Percentiles rank a stretch among this genome's conserved stretches.
phyloP scores from a whole-genome alignment of 2,329 filamentous ascomycete genomes.

The Fusarium keratoplasticum region DNA sequence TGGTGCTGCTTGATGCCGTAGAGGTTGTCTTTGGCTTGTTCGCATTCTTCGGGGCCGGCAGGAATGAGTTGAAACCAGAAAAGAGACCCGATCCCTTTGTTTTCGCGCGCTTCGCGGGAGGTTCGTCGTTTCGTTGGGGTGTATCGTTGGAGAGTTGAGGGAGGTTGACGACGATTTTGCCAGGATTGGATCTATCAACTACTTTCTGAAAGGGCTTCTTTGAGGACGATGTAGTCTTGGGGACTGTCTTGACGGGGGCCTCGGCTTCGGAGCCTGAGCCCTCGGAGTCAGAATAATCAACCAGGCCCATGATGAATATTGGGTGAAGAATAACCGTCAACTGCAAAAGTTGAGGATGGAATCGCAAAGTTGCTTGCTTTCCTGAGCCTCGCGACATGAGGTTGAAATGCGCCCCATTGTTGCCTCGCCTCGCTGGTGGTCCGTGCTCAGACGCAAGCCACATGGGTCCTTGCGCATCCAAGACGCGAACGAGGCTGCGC shows the following conservation, averaged over 20 bases:
- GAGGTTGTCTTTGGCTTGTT: slow-evolving; percentile 47
- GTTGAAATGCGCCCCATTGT: slow-evolving; percentile 27
- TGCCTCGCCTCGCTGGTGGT: slow-evolving; percentile 19
- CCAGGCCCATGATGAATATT: slow-evolving; percentile 73
- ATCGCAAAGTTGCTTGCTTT: slow-evolving; percentile 19
- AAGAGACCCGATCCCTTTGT: slow-evolving; percentile 71
- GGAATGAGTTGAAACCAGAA: slow-evolving; percentile 84
- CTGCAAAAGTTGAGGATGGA: not conserved
- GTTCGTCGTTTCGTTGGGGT: slow-evolving; percentile 39
- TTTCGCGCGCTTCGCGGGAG: slow-evolving; percentile 78
- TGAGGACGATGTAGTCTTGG: slow-evolving; percentile 49
- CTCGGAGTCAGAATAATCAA: slow-evolving; percentile 88
- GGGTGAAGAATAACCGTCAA: not conserved
- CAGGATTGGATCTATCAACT: slow-evolving; percentile 82
- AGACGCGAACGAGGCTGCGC: slow-evolving; percentile 37
- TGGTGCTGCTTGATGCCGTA: slow-evolving; percentile 44
- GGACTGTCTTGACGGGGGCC: slow-evolving; percentile 42
- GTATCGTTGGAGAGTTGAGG: slow-evolving; percentile 63
- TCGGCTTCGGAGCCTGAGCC: slow-evolving; percentile 74
- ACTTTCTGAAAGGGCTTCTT: slow-evolving; percentile 81
- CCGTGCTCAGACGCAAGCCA: slow-evolving; percentile 35
- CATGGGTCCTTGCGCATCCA: slow-evolving; percentile 18
- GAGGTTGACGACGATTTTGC: slow-evolving; percentile 86
- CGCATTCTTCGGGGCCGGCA: slow-evolving; percentile 83
- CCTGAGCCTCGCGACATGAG: not conserved